Conservation (phyloP, 306 rosid species). For the Quercus engelmannii region DNA sequence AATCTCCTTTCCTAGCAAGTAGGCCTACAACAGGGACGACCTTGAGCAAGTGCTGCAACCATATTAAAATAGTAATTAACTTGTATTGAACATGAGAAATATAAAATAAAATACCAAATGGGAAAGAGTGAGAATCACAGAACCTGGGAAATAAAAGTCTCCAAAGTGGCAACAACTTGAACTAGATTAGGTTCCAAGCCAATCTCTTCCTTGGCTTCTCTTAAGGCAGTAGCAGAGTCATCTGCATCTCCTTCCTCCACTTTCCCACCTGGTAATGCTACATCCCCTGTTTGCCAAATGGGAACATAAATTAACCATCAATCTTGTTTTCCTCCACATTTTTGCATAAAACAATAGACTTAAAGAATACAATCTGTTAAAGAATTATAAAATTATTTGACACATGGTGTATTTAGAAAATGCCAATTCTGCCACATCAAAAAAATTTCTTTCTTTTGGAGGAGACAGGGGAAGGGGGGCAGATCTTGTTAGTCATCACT, state of each 20-base stretch:
- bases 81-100: background rate
- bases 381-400: no score
- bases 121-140: background rate
- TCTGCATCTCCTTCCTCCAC: constrained; percentile 34
- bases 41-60: constrained; percentile 18
- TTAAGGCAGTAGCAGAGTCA: constrained; percentile 31
- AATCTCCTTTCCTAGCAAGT: constrained; percentile 17
- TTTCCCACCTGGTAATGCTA: constrained; percentile 43
- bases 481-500: no score
- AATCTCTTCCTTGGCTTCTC: constrained; percentile 43
- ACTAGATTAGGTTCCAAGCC: constrained; percentile 27
- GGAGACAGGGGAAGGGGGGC: no score
- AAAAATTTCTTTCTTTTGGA: no score
- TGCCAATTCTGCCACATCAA: no score
- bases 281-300: constrained; percentile 29
- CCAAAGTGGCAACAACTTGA: constrained; percentile 25
- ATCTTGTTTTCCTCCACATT: background rate
- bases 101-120: background rate
- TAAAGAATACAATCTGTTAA: no score
- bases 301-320: background rate
- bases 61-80: background rate
- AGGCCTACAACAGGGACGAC: constrained; percentile 36
- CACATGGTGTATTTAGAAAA: no score
- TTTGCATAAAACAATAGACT: no score
- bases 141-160: constrained; percentile 30